Base-by-base conservation (phyloP, 148 eudicot species). In the Arctostaphylos glauca region DNA sequence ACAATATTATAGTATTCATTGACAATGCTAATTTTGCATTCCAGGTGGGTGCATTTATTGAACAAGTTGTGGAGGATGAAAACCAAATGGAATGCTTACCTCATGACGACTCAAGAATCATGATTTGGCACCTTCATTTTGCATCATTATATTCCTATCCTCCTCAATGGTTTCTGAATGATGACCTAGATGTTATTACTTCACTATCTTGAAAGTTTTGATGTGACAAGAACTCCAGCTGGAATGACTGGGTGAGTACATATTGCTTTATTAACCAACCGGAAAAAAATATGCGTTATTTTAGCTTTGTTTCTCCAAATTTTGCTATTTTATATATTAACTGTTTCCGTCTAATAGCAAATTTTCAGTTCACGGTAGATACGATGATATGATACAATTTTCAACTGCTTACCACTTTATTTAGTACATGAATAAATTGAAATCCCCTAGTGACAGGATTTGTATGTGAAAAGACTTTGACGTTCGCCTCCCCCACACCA, bases 51-150 rank as follows among this genome's bases (percentile, higher is more conserved):
- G 48, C 91, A 81, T 95, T 95, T 82, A 86, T 95, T 54, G 94
- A 91, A 80, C 95, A 93, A 84, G 67, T 95, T 79, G 91, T 93
- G 80, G 95, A 92, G 87, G 98, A 93, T 79, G 98, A 95, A 85
- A 93, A 93, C 79, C 93, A 92, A 88, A 95, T 95, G 92, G 97
- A 95, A 87, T 92, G 97, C 80, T 81, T 93, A 66, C 84, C 89
- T 44, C 81, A 60, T 49, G 78, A 85, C 80, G 74, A 89, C 81
- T 91, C 87, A 46, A 87, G 87, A 71, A 89, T 92, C 46, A 83
- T 92, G 92, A 93, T 88, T 85, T 94, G 96, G 98, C 89, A 88
- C 70, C 89, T 87, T 89, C 86, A 89, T 49, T 87, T 86, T 68
- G 91, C 85, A 80, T 85, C 90, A 54, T 82, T 83, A 64, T 84